These are phyloP conservation scores for Coniochaeta sp. DNA, from an alignment of 2,329 filamentous ascomycete species.

Conservation along the genomic window DNA sequence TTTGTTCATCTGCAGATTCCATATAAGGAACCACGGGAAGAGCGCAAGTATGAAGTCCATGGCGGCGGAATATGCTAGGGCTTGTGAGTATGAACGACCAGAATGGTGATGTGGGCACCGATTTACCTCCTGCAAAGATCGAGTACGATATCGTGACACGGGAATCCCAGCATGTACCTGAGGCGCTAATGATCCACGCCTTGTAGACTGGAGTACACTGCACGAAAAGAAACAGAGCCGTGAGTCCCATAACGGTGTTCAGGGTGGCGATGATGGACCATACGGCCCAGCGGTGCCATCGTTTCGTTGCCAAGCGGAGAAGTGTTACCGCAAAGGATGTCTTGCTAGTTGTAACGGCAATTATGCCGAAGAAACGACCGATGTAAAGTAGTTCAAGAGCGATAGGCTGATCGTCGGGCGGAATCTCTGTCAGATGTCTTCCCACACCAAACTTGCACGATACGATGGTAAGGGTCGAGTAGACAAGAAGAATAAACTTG, in stretches of 20 bases:
- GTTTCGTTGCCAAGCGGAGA: constrained; percentile 1
- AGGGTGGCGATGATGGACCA: constrained; percentile 5
- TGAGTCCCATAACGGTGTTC: constrained; percentile 1
- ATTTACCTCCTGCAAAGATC: constrained; percentile 1
- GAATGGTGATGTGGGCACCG: neutral
- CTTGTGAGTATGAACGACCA: neutral
- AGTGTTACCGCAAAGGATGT: constrained; percentile 4
- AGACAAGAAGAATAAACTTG: constrained; percentile 1
- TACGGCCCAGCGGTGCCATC: constrained; percentile 1
- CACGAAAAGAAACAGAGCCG: constrained; percentile 1
- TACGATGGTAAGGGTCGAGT: constrained; percentile 8
- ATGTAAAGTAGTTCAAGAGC: neutral
- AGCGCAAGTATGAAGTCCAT: constrained; percentile 1
- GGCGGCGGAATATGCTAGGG: constrained; percentile 16
- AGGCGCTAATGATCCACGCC: neutral
- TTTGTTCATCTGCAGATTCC: constrained; percentile 3
- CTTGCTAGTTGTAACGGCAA: constrained; percentile 2
- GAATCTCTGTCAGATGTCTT: constrained; percentile 3
- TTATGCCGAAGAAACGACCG: constrained; percentile 1
- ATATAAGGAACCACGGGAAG: constrained; percentile 1
- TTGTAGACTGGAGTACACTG: neutral
- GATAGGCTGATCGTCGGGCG: neutral
- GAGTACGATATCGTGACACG: neutral
- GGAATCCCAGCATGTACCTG: neutral
- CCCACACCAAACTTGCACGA: constrained; percentile 9